Evolutionary conservation across 345 rosid genomes (phyloP).

Genomic region (Firmiana major): DNA sequence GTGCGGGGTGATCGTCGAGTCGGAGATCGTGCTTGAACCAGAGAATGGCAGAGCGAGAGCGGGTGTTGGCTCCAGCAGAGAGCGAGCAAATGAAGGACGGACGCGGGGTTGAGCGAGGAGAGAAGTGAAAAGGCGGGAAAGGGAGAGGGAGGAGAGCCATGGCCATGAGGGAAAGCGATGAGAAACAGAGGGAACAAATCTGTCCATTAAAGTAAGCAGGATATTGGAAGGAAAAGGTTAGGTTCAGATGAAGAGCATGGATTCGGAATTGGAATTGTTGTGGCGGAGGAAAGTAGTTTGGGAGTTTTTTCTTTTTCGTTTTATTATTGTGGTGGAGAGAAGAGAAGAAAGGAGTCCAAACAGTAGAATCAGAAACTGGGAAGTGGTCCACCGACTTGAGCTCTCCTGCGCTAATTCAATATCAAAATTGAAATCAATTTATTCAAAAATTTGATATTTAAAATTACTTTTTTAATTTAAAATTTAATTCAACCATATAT

Average conservation of each 20-base stretch:
- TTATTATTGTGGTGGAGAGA: no score
- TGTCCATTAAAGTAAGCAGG: constrained; percentile 28
- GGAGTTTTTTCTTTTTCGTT: no score
- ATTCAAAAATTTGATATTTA: no score
- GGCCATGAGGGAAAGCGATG: constrained; percentile 19
- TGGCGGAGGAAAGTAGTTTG: no score
- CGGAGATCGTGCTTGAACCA: constrained; percentile 98
- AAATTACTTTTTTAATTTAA: no score
- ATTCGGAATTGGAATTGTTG: no score
- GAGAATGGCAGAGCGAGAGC: constrained; percentile 53
- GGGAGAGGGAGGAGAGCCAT: constrained; percentile 38
- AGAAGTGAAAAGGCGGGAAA: constrained; percentile 11
- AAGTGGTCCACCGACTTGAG: no score
- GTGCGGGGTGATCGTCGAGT: constrained; percentile 79
- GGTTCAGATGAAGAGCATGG: background rate
- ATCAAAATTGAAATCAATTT: no score
- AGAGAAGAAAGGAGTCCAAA: no score
- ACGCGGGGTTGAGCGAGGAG: background rate
- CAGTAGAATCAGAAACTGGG: no score
- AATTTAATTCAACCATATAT: no score
- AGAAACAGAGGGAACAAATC: background rate
- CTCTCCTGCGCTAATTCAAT: no score
- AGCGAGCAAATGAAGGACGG: constrained; percentile 22
- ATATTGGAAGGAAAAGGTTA: background rate
- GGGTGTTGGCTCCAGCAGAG: constrained; percentile 17